Evolutionary conservation across 1,284 basidiomycete genomes (phyloP).

Genomic region (Ganoderma multipileum): DNA sequence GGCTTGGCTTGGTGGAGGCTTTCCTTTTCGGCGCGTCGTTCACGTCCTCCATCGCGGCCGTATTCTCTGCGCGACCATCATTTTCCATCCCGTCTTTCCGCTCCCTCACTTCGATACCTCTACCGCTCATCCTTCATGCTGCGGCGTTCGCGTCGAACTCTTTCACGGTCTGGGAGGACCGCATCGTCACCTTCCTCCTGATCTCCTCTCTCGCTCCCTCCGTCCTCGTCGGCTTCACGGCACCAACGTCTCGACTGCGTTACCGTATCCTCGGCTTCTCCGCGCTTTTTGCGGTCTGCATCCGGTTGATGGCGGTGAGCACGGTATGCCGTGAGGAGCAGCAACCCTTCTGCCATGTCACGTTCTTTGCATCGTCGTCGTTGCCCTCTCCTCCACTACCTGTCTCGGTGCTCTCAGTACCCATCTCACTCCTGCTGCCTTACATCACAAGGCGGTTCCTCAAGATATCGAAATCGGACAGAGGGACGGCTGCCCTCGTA

Average conservation of each 20-base stretch:
- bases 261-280: constrained; percentile 79
- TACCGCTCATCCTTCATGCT: constrained; percentile 71
- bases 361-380: constrained; percentile 83
- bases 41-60: constrained; percentile 47
- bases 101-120: constrained; percentile 42
- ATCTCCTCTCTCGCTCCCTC: constrained; percentile 67
- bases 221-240: constrained; percentile 65
- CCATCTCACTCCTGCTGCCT: constrained; percentile 66
- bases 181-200: constrained; percentile 78
- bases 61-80: constrained; percentile 44
- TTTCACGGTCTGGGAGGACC: constrained; percentile 96
- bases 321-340: constrained; percentile 97
- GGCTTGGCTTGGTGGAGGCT: constrained; percentile 49
- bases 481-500: constrained; percentile 72
- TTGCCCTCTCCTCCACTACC: constrained; percentile 66
- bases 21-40: constrained; percentile 53
- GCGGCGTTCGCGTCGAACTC: constrained; percentile 89
- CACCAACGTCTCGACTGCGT: constrained; percentile 75
- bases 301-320: constrained; percentile 77
- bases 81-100: constrained; percentile 38
- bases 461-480: constrained; percentile 74
- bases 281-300: constrained; percentile 68
- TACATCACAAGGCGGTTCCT: constrained; percentile 65
- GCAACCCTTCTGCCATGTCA: constrained; percentile 85
- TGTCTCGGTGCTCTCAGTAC: constrained; percentile 62